Percentiles rank a stretch among this genome's conserved stretches.
phyloP scores from a whole-genome alignment of 495 filamentous ascomycete genomes.

The Penicillium bovifimosum region DNA sequence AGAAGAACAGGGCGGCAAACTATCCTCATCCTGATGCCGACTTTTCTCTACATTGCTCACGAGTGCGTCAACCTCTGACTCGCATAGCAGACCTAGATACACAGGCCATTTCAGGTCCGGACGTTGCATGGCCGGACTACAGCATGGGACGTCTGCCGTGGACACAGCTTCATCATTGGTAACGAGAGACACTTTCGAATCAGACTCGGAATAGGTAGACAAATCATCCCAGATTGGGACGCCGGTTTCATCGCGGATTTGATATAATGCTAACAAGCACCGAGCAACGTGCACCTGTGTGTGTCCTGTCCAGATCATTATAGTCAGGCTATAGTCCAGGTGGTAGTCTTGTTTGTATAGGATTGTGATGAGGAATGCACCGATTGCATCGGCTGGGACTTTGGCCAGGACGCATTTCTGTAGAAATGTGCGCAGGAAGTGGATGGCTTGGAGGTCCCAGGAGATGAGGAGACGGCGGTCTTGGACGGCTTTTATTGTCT shows the following conservation, averaged over 20 bases:
- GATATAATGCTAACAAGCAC: not conserved
- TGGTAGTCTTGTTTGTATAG: slow-evolving; percentile 1
- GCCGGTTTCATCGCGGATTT: not conserved
- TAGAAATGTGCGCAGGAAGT: not conserved
- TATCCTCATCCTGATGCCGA: not conserved
- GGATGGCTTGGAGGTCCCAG: slow-evolving; percentile 5
- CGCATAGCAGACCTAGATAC: not conserved
- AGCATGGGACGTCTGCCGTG: not conserved
- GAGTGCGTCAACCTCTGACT: not conserved
- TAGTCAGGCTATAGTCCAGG: not conserved
- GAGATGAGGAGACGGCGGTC: not conserved
- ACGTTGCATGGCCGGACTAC: not conserved
- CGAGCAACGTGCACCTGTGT: not conserved
- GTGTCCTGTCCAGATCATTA: not conserved
- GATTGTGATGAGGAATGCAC: slow-evolving; percentile 2
- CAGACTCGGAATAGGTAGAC: not conserved
- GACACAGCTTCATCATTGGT: not conserved
- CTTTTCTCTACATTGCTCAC: not conserved
- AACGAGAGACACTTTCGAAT: not conserved
- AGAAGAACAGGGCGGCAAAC: not conserved
- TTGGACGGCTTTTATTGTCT: not conserved
- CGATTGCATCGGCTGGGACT: slow-evolving; percentile 6
- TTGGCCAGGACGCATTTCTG: not conserved
- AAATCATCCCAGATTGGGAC: not conserved
- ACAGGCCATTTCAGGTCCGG: not conserved